Conservation (phyloP, 2,329 filamentous ascomycete genomes). For the Waltergamsia citrina region DNA sequence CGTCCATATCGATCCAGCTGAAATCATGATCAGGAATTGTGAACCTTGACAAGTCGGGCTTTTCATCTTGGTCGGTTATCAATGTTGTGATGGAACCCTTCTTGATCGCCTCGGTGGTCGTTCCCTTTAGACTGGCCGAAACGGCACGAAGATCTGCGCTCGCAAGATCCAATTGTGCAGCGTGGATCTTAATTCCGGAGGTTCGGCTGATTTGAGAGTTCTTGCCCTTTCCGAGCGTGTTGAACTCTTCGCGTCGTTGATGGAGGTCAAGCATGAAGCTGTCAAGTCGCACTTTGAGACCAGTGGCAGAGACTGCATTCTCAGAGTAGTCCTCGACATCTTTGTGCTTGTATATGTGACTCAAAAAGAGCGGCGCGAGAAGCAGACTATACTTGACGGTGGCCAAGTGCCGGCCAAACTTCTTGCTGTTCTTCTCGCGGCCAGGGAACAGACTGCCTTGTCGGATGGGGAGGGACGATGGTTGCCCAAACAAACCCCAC, state of each 20-base stretch:
- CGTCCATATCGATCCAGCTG: slow-evolving; percentile 98
- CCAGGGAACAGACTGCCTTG: slow-evolving; percentile 89
- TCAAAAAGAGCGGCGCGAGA: slow-evolving; percentile 85
- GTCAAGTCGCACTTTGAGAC: slow-evolving; percentile 91
- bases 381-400: slow-evolving; percentile 97
- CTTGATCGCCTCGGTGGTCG: slow-evolving; percentile 66
- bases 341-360: slow-evolving; percentile 98
- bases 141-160: slow-evolving; percentile 88
- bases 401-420: slow-evolving; percentile 93
- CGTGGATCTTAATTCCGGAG: slow-evolving; percentile 90
- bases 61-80: slow-evolving; percentile 44
- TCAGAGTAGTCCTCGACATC: slow-evolving; percentile 80
- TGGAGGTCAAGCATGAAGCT: slow-evolving; percentile 97
- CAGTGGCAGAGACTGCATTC: slow-evolving; percentile 75
- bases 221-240: slow-evolving; percentile 66
- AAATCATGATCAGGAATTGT: slow-evolving; percentile 93
- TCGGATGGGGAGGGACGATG: slow-evolving; percentile 88
- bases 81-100: slow-evolving; percentile 42
- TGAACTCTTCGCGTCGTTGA: slow-evolving; percentile 86
- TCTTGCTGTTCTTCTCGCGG: slow-evolving; percentile 93
- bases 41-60: slow-evolving; percentile 74
- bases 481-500: slow-evolving; percentile 94
- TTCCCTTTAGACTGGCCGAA: slow-evolving; percentile 79
- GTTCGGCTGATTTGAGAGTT: slow-evolving; percentile 73
- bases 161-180: slow-evolving; percentile 85